Conservation (phyloP, 225 moss, liverwort and hornwort genomes). For the Pseudoscleropodium purum region DNA sequence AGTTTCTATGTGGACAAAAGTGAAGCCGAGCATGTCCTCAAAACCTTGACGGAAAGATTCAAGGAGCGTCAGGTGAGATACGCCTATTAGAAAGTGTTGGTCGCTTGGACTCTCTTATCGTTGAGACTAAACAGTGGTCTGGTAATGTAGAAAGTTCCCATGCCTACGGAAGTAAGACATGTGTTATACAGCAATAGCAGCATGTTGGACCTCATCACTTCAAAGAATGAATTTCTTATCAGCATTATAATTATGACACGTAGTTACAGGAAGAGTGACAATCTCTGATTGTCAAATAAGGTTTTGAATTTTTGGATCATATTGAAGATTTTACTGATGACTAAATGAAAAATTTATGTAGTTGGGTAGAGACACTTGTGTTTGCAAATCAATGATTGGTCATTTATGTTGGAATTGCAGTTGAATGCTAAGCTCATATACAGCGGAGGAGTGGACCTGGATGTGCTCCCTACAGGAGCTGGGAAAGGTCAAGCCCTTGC, state of each 20-base stretch:
- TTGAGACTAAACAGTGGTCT: not conserved
- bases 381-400: not conserved
- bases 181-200: no score
- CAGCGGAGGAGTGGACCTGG: slow-evolving; percentile 90
- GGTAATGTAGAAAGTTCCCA: not conserved
- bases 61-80: slow-evolving; percentile 63
- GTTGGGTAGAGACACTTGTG: not conserved
- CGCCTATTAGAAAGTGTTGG: not conserved
- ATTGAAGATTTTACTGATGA: not conserved
- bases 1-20: slow-evolving; percentile 74
- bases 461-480: slow-evolving; percentile 80
- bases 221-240: not conserved
- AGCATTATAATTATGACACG: not conserved
- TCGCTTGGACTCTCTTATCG: not conserved
- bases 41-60: slow-evolving; percentile 44
- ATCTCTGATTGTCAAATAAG: not conserved
- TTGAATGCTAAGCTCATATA: slow-evolving; percentile 79
- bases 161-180: not conserved
- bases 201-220: not conserved
- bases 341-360: not conserved
- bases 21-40: slow-evolving; percentile 50
- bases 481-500: slow-evolving; percentile 97
- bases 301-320: not conserved
- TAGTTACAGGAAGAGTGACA: not conserved
- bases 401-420: slow-evolving; percentile 23